Evolutionary conservation across 2,329 filamentous ascomycete species (phyloP).

Genomic region (Volutella citrinella): DNA sequence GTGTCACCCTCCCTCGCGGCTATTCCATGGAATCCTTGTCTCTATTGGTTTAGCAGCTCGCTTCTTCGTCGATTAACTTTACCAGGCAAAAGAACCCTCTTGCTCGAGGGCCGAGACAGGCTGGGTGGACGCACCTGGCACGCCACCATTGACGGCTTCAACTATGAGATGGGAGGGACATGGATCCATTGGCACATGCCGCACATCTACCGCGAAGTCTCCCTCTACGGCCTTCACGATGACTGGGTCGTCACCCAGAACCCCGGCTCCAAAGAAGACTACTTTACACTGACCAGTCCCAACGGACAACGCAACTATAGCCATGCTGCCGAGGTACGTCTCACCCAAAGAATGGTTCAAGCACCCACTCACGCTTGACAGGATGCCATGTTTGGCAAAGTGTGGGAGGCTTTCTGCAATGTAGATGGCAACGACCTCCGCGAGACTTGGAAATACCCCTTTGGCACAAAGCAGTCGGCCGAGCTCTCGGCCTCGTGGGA

Average conservation of each 20-base stretch:
- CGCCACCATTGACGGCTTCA: conserved; percentile 31
- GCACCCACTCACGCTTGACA: not conserved
- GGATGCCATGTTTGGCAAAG: not conserved
- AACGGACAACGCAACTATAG: conserved; percentile 1
- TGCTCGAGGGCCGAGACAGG: conserved; percentile 39
- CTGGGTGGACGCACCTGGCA: conserved; percentile 41
- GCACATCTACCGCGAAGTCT: conserved; percentile 40
- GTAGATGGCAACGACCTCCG: conserved; percentile 17
- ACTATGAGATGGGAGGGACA: conserved; percentile 41
- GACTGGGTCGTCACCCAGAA: conserved; percentile 12
- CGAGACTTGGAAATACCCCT: conserved; percentile 10
- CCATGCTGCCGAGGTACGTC: conserved; percentile 6
- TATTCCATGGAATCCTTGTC: too few relatives aligned
- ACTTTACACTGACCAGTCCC: conserved; percentile 3
- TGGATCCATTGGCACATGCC: conserved; percentile 39
- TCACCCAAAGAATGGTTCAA: not conserved
- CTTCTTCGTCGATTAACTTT: too few relatives aligned
- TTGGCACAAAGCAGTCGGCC: conserved; percentile 15
- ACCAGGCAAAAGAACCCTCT: conserved; percentile 27
- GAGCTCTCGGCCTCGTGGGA: conserved; percentile 18
- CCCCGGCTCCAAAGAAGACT: conserved; percentile 4
- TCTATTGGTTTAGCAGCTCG: too few relatives aligned
- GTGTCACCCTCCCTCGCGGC: too few relatives aligned
- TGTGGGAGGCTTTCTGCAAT: conserved; percentile 8
- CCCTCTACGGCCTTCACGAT: conserved; percentile 36